Evolutionary conservation across 805 yeast species (phyloP), one percentile per base, ranked within the genome.

Genomic region (Myxozyma neglecta): DNA sequence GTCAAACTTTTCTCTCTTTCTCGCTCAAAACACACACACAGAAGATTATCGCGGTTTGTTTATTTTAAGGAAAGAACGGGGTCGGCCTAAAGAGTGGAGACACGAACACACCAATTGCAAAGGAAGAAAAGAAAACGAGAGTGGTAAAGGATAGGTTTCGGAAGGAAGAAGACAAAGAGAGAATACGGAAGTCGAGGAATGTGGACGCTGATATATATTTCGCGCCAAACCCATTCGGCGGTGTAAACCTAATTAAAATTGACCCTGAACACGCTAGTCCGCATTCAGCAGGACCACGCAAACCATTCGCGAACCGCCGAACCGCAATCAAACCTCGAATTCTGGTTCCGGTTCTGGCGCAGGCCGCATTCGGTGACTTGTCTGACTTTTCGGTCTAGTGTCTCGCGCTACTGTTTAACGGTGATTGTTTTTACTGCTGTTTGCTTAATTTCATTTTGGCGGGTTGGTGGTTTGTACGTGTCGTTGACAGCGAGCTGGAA

Each of bases 11-110:
- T 24, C n/a, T 24, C 5, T 24, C 29, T 24, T 3, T 24, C 29
- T 24, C 29, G 29, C 29, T 24, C 29, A 24, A 24, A 24, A 24
- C 29, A 24, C 29, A 24, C 29, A 24, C 29, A 24, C 29, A 24
- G 29, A 24, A 24, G 5, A 24, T 5, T 24, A 5, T 24, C 29
- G 29, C 29, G n/a, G 35, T 16, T 29, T n/a, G 16, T 5, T n/a
- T 13, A 13, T 10, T 39, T 9, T 35, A 48, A 59, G 62, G 53
- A 58, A 49, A 32, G 57, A 40, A 43, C 45, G 45, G 42, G 40
- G 50, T 37, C 47, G 63, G 64, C 36, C 64, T 40, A 60, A 60
- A 40, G 64, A 60, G 64, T 60, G 64, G 52, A 60, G 64, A 60
- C 64, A 42, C 54, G 55, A 5, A 48, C 46, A 36, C 48, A 57